These are phyloP conservation scores for Huiozyma naganishii DNA, from an alignment of 805 yeast species.

Conservation along the genomic window DNA sequence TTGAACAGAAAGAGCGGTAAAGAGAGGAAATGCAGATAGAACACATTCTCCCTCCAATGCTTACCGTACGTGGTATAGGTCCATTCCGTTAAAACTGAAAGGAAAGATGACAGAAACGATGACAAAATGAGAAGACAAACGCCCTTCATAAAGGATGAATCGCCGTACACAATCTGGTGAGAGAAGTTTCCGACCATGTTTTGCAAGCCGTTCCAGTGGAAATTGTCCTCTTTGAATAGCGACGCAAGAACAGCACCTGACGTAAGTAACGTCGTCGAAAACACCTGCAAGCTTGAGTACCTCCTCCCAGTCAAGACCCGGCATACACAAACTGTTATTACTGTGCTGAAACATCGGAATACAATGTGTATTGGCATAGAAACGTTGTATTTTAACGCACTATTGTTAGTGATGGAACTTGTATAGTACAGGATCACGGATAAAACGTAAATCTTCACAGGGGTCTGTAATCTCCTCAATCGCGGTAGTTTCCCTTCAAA, in stretches of 20 bases:
- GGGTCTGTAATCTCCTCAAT: conserved; percentile 30
- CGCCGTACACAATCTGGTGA: neutral
- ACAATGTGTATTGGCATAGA: conserved; percentile 61
- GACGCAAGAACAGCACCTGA: conserved; percentile 42
- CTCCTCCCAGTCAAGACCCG: conserved; percentile 33
- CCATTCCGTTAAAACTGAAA: conserved; percentile 47
- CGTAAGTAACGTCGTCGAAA: conserved; percentile 42
- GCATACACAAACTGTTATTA: conserved; percentile 51
- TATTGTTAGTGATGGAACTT: conserved; percentile 45
- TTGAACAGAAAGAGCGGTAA: conserved; percentile 42
- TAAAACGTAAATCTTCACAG: conserved; percentile 34
- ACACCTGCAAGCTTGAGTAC: conserved; percentile 37
- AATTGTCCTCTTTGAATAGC: conserved; percentile 23
- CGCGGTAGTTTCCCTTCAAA: conserved; percentile 18
- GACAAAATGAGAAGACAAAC: conserved; percentile 30
- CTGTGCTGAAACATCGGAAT: conserved; percentile 53
- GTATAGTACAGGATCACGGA: conserved; percentile 41
- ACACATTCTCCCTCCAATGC: conserved; percentile 56
- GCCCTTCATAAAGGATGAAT: conserved; percentile 16
- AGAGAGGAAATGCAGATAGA: conserved; percentile 47
- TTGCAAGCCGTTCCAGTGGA: conserved; percentile 5
- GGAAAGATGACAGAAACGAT: conserved; percentile 39
- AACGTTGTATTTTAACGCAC: conserved; percentile 44
- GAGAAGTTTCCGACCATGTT: neutral
- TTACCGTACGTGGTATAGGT: conserved; percentile 41